Percentiles rank a stretch among this genome's conserved stretches.
These are phyloP conservation scores for Waltergamsia citrina DNA, from an alignment of 2,329 filamentous ascomycete genomes.

Conservation along the genomic window DNA sequence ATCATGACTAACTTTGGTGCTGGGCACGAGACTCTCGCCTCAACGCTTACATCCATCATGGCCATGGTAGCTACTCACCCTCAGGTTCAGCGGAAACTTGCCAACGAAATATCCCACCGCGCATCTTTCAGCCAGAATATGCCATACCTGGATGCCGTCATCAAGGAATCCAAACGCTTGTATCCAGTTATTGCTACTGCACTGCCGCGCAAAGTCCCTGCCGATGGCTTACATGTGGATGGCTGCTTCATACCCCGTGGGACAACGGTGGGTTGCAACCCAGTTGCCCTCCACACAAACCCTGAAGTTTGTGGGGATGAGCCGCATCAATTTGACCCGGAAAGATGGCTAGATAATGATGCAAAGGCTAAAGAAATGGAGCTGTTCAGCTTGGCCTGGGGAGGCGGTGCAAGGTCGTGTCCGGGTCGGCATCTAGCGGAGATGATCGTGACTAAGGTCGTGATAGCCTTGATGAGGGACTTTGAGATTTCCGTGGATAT, in stretches of 20 bases:
- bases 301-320: slow-evolving; percentile 36
- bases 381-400: slow-evolving; percentile 39
- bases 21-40: slow-evolving; percentile 44
- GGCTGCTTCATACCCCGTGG: slow-evolving; percentile 29
- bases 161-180: slow-evolving; percentile 41
- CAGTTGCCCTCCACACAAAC: slow-evolving; percentile 39
- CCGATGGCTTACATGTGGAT: slow-evolving; percentile 23
- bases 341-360: slow-evolving; percentile 33
- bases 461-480: slow-evolving; percentile 28
- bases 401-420: slow-evolving; percentile 39
- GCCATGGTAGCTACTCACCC: slow-evolving; percentile 33
- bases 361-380: slow-evolving; percentile 29
- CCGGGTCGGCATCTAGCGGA: slow-evolving; percentile 42
- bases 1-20: slow-evolving; percentile 46
- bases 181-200: slow-evolving; percentile 43
- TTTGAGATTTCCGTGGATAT: slow-evolving; percentile 31
- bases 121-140: slow-evolving; percentile 15
- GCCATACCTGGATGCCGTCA: slow-evolving; percentile 27
- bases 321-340: slow-evolving; percentile 31
- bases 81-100: slow-evolving; percentile 19
- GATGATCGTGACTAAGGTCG: slow-evolving; percentile 34
- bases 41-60: slow-evolving; percentile 38
- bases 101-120: slow-evolving; percentile 13
- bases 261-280: slow-evolving; percentile 40
- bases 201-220: slow-evolving; percentile 34